Evolutionary conservation across 441 rosid genomes (phyloP), one percentile per base, ranked within the genome.

Genomic region (Euphorbia schlechtendalii): DNA sequence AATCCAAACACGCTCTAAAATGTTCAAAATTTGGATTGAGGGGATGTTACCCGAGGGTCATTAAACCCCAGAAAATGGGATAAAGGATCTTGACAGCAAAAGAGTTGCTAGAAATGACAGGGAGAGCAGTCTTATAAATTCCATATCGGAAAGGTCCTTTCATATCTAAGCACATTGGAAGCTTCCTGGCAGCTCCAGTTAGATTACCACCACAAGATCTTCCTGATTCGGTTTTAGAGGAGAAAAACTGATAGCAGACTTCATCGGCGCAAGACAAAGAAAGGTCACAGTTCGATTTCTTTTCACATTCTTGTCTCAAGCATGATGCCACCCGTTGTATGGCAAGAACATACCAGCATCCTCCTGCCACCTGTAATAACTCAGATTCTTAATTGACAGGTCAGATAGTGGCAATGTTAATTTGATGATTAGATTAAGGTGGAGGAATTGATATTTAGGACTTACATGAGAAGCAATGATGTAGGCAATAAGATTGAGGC

Each of bases 1-100:
- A n/a, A n/a, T n/a, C n/a, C n/a, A n/a, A n/a, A n/a, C n/a, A n/a
- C n/a, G n/a, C n/a, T n/a, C n/a, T n/a, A 46, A 46, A 46, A 46
- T 46, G 51, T 15, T 14, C 1, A 46, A 46, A 7, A 46, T 13
- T 46, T 46, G 51, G 7, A 15, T 46, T 46, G 18, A 46, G 51
- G 51, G 18, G 4, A 17, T 46, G 18, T 69, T 65, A 86, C 94
- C 90, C 83, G 60, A 87, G 88, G 43, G 85, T 81, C 86, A 84
- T 80, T 45, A 87, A 66, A 41, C 94, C 94, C 94, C 94, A 87
- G 46, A 84, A 85, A 11, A 87, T 85, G 62, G 94, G 94, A 63
- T 85, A 84, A 53, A 87, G 86, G 70, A 81, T 71, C 77, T 82
- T 87, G 68, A 85, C 88, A 34, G 80, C 83, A 30, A 76, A 54